phyloP scores from a whole-genome alignment of 805 yeast genomes.

The Saturnispora dispora region DNA sequence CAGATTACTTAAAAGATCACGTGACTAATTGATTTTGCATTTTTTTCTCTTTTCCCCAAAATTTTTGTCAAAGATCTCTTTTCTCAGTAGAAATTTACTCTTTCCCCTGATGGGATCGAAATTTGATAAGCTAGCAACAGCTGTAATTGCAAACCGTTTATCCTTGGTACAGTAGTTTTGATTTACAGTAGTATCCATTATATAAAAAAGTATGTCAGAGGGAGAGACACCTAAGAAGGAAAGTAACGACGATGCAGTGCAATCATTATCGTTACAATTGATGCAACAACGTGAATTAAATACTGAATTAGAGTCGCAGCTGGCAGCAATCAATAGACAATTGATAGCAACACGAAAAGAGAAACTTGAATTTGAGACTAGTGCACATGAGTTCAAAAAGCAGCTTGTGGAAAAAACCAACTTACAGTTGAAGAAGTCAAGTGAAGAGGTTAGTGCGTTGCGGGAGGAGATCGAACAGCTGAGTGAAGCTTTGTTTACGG shows the following conservation, averaged over 20 bases:
- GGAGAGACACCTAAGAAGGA: neutral
- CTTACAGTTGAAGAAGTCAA: conserved; percentile 1
- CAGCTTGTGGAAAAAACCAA: conserved; percentile 4
- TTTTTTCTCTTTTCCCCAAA: neutral
- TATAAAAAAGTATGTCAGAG: neutral
- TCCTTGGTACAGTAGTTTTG: neutral
- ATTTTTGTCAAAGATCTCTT: no score
- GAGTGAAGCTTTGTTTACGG: conserved; percentile 67
- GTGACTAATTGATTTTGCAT: neutral
- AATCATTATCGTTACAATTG: conserved; percentile 20
- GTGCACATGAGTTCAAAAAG: conserved; percentile 4
- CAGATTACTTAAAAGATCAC: no score
- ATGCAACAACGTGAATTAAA: conserved; percentile 21
- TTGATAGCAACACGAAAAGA: conserved; percentile 23
- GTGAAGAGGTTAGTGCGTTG: conserved; percentile 45
- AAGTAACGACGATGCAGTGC: conserved; percentile 6
- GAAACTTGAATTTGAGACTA: conserved; percentile 7
- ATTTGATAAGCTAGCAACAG: neutral
- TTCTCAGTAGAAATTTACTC: no score
- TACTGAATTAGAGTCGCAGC: conserved; percentile 9
- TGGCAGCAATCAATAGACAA: conserved; percentile 27
- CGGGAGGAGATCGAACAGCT: conserved; percentile 73
- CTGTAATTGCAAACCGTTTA: neutral
- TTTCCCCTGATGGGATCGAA: neutral
- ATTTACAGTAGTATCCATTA: neutral